phyloP scores from a whole-genome alignment of 2,329 filamentous ascomycete species.

The Cladorrhinum sp. region DNA sequence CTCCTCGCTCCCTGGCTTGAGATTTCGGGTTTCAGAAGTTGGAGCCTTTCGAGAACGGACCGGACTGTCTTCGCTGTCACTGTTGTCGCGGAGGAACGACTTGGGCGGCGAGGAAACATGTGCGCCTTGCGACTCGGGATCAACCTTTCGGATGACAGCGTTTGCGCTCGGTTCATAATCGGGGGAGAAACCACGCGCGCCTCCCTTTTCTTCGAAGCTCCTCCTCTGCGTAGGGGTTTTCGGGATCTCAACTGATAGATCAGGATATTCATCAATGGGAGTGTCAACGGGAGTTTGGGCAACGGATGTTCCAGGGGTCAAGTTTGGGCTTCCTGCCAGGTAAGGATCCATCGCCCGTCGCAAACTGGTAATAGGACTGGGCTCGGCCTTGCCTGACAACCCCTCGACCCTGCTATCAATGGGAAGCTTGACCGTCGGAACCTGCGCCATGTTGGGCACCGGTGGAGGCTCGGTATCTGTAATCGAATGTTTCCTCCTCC shows the following conservation, averaged over 20 bases:
- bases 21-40: constrained; percentile 10
- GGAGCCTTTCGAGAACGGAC: constrained; percentile 23
- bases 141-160: constrained; percentile 67
- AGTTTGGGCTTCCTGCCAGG: constrained; percentile 43
- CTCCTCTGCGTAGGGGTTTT: background rate
- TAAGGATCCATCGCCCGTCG: constrained; percentile 87
- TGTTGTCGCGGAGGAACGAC: constrained; percentile 53
- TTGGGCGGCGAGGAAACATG: constrained; percentile 35
- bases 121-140: constrained; percentile 31
- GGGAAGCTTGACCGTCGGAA: constrained; percentile 35
- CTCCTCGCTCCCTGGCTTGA: constrained; percentile 20
- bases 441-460: constrained; percentile 29
- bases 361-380: constrained; percentile 74
- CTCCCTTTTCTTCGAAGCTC: constrained; percentile 31
- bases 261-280: background rate
- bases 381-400: constrained; percentile 36
- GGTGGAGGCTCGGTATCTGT: constrained; percentile 56
- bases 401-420: constrained; percentile 30
- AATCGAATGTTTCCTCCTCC: constrained; percentile 86
- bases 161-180: constrained; percentile 71
- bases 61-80: constrained; percentile 46
- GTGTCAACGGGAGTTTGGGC: constrained; percentile 25
- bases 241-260: constrained; percentile 18
- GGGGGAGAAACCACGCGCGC: constrained; percentile 65
- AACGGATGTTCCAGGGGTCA: constrained; percentile 14